Base-by-base conservation (phyloP, 2,329 filamentous ascomycete genomes). In the Lachnellula occidentalis region DNA sequence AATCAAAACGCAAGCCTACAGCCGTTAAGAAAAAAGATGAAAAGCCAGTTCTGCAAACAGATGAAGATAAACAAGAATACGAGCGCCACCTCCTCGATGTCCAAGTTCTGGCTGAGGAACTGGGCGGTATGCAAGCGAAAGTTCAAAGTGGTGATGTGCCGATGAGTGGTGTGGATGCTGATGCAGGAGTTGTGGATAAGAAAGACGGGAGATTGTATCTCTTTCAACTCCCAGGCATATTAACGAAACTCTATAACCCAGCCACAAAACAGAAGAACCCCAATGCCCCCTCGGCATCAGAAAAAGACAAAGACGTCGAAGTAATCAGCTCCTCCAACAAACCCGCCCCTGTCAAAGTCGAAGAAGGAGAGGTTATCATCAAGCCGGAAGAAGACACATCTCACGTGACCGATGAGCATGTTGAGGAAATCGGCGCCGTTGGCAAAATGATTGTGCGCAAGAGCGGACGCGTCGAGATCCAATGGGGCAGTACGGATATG, bases 181-280 rank as follows among this genome's bases (percentile, higher is more conserved):
- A 56, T 27, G 27, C 27, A 27, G 27, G 27, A 48, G 24, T 31
- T 27, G 37, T 54, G 12, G 62, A 64, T 22, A 58, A 63, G 12
- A 65, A 67, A 47, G 80, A 83, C 45, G 81, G 82, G 21, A 76
- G 80, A 37, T 68, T 85, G 50, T 85, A 84, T 58, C 73, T 86
- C 48, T 86, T 86, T 70, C 83, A 86, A 61, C 80, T 86, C 60
- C 83, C 83, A 41, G 81, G 81, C 5, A 71, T 85, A 4, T 74
- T 86, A 11, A 82, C 83, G 7, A 78, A 80, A 0, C 71, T 86
- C 14, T 64, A 63, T 48, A 64, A 70, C 53, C 65, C 65, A 8
- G 27, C 27, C 27, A 27, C 27, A 8, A 27, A 27, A 6, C 22
- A 48, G 22, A 60, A 19, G 34, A 56, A 58, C 14, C 48, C 34